These are phyloP conservation scores for Sporothrix phasma DNA, from an alignment of 2,329 filamentous ascomycete genomes.

Conservation along the genomic window DNA sequence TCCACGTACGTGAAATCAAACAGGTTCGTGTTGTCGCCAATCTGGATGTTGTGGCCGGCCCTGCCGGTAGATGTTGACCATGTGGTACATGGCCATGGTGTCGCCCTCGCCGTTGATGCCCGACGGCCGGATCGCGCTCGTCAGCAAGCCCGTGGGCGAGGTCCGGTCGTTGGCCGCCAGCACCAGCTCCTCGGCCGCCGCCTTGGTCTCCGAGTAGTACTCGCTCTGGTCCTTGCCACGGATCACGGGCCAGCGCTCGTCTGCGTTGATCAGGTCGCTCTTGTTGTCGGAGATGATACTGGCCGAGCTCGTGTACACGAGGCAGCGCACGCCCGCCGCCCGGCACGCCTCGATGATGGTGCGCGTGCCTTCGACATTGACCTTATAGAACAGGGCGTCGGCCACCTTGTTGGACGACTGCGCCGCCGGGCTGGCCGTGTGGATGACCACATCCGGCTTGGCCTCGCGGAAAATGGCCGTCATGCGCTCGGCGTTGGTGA, in stretches of 20 bases:
- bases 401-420: constrained; percentile 43
- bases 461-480: constrained; percentile 53
- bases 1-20: constrained; percentile 57
- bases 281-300: constrained; percentile 78
- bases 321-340: constrained; percentile 60
- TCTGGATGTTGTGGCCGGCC: constrained; percentile 65
- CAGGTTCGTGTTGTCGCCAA: constrained; percentile 59
- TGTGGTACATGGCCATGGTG: constrained; percentile 60
- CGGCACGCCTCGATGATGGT: constrained; percentile 66
- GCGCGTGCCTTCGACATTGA: constrained; percentile 81
- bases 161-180: constrained; percentile 53
- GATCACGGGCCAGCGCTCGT: constrained; percentile 72
- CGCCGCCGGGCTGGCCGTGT: constrained; percentile 68
- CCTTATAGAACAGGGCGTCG: constrained; percentile 59
- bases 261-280: constrained; percentile 70
- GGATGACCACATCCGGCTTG: constrained; percentile 75
- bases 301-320: constrained; percentile 86
- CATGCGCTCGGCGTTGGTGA: constrained; percentile 56
- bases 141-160: constrained; percentile 49
- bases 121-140: constrained; percentile 72
- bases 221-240: constrained; percentile 60
- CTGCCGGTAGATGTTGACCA: constrained; percentile 60
- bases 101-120: constrained; percentile 91
- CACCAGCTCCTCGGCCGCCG: constrained; percentile 71
- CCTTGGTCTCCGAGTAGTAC: constrained; percentile 89